Base-by-base conservation (phyloP, 306 rosid genomes). In the Alnus glutinosa region DNA sequence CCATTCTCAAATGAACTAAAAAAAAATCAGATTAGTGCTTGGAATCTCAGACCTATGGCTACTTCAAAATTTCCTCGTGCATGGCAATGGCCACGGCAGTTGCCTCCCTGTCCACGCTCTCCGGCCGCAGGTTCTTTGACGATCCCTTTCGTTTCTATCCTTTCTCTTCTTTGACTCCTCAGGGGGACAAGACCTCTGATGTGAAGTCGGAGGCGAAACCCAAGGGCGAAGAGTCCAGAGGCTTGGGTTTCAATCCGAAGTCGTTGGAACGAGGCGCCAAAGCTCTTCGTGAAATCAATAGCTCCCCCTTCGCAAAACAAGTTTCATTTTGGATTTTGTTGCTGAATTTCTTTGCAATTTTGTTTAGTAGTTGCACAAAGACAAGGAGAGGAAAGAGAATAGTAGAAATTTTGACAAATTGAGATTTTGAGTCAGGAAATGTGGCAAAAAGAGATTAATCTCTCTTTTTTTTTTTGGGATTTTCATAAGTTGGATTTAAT, bases 201-300 rank as follows among this genome's bases (percentile, higher is more conserved):
- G 28, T 82, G 5, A 82, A 85, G 55, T 72, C 97, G 0, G 97
- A 89, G 9, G 68, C 87, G 63, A 83, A 88, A 61, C n/a, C 87
- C 15, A 50, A 72, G 37, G 76, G 84, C 8, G 93, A 88, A 34
- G 99, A 93, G 75, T 83, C 98, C 16, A 87, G 71, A n/a, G 90
- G 87, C 55, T 88, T 94, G 3, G 97, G 94, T 62, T 90, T 93
- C 78, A 96, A 96, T 63, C 96, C 96, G 18, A 94, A 91, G 71
- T 78, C 93, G 44, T 83, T 93, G 69, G 99, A 96, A 78, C 86
- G 93, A 89, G 99, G 89, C 32, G 99, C 98, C 39, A 91, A 89
- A 80, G 97, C 99, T 83, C 91, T 91, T 66, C 89, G 97, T 15
- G 87, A 89, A 85, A 96, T 96, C 84, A 96, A 93, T 52, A 83